Evolutionary conservation across 305 asterid species (phyloP).

Genomic region (Coffea humblotiana): DNA sequence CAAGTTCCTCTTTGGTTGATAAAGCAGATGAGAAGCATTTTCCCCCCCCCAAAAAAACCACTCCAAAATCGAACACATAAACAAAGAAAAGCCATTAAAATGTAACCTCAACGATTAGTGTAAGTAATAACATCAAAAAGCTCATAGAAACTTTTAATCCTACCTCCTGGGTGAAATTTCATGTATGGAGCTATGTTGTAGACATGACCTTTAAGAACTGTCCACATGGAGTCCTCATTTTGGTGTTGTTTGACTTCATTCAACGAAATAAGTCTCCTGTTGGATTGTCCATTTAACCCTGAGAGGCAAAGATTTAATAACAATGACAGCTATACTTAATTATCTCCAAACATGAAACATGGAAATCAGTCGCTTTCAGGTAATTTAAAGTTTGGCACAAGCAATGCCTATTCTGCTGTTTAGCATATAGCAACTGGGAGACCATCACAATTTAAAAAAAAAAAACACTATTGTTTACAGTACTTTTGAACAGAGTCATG

Average conservation of each 20-base stretch:
- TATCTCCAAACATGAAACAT: neutral
- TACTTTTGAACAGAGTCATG: neutral
- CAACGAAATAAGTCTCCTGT: constrained; percentile 64
- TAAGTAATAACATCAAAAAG: neutral
- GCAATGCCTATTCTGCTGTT: neutral
- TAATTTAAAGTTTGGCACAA: neutral
- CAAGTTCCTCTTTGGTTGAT: neutral
- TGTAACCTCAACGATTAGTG: neutral
- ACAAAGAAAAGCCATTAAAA: neutral
- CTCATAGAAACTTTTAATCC: neutral
- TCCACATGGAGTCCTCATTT: constrained; percentile 87
- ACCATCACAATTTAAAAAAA: neutral
- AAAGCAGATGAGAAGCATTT: neutral
- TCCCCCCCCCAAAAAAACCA: neutral
- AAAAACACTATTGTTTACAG: neutral
- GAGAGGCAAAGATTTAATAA: constrained; percentile 26
- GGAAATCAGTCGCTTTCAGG: neutral
- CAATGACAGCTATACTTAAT: neutral
- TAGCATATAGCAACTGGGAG: no score
- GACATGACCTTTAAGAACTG: constrained; percentile 86
- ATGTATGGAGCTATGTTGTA: constrained; percentile 84
- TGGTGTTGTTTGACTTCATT: constrained; percentile 76
- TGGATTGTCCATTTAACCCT: constrained; percentile 81
- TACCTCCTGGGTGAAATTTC: constrained; percentile 99
- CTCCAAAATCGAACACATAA: neutral